phyloP scores from a whole-genome alignment of 345 rosid species.

The Garcia nutans region DNA sequence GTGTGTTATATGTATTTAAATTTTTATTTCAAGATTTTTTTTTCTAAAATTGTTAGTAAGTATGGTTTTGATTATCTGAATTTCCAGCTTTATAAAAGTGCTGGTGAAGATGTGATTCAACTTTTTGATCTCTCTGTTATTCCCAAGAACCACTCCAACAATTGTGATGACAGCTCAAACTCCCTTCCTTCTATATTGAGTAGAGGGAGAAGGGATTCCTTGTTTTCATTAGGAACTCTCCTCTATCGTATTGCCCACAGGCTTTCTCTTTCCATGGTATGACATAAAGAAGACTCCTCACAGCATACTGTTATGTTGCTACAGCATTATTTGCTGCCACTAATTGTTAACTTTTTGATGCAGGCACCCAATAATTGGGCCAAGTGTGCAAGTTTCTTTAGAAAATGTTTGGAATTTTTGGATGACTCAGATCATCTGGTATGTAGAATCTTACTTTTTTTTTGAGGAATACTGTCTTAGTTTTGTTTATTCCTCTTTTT shows the following conservation, averaged over 20 bases:
- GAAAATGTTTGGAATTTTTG: slow-evolving; percentile 76
- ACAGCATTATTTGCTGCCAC: slow-evolving; percentile 18
- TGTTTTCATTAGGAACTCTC: slow-evolving; percentile 85
- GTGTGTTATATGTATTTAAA: not conserved
- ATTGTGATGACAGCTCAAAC: slow-evolving; percentile 48
- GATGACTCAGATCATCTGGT: slow-evolving; percentile 89
- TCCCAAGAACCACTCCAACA: slow-evolving; percentile 59
- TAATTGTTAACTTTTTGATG: slow-evolving; percentile 27
- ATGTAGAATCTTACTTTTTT: slow-evolving; percentile 12
- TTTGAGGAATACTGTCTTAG: not conserved
- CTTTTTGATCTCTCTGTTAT: slow-evolving; percentile 88
- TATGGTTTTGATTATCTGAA: slow-evolving; percentile 11
- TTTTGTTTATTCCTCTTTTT: not conserved
- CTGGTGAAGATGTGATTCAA: slow-evolving; percentile 92
- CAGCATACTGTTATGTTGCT: not conserved
- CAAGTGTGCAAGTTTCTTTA: slow-evolving; percentile 76
- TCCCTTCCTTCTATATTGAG: slow-evolving; percentile 58
- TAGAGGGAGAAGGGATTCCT: slow-evolving; percentile 64
- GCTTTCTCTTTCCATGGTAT: slow-evolving; percentile 84
- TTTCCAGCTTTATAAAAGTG: slow-evolving; percentile 81
- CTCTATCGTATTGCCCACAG: slow-evolving; percentile 91
- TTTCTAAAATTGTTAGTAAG: slow-evolving; percentile 7
- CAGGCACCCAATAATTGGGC: slow-evolving; percentile 69
- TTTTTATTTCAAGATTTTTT: not conserved
- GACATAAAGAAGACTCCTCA: slow-evolving; percentile 18